Evolutionary conservation across 2,329 filamentous ascomycete species (phyloP), one percentile per base, ranked within the genome.

Genomic region (Pseudogymnoascus sp.): DNA sequence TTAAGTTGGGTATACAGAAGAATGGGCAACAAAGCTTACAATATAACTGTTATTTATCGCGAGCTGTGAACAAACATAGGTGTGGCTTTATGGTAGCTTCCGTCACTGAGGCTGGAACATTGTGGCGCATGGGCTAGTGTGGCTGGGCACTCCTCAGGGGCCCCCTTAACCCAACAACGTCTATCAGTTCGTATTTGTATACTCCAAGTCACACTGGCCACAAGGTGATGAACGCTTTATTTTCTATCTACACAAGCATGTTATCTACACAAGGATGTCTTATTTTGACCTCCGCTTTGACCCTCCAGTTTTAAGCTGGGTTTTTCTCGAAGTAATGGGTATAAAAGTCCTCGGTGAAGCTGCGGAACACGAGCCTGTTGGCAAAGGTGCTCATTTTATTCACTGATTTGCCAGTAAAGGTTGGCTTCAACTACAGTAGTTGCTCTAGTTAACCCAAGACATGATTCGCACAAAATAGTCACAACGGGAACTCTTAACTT

Each of bases 291-390:
- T 12, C 78, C 78, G 1, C 76, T 74, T 16, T 75, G 74, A 16
- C 72, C 73, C 67, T 79, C 78, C 16, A 80, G 28, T 69, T 2
- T 73, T 76, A 14, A 77, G 77, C 4, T 78, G 78, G 0, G 77
- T 14, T 14, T 11, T 9, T 45, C 12, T 9, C 12, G 9, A 45
- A 45, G 22, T 45, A 45, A 4, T 25, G 41, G 19, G 22, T 14
- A 11, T 45, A 23, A 14, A 45, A 25, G 22, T 23, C 41, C 12
- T 45, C 22, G 5, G 6, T 45, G 12, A 45, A 45, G 9, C 41
- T 45, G 2, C 19, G 9, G 22, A 45, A 45, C 41, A 45, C 11
- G 4, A 45, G 19, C 11, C n/a, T 45, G 22, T 45, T 45, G 11
- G 11, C 41, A 6, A 45, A 45, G 2, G 11, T 14, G 11, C 25